phyloP scores from a whole-genome alignment of 345 rosid species.

The Brassica cretica region DNA sequence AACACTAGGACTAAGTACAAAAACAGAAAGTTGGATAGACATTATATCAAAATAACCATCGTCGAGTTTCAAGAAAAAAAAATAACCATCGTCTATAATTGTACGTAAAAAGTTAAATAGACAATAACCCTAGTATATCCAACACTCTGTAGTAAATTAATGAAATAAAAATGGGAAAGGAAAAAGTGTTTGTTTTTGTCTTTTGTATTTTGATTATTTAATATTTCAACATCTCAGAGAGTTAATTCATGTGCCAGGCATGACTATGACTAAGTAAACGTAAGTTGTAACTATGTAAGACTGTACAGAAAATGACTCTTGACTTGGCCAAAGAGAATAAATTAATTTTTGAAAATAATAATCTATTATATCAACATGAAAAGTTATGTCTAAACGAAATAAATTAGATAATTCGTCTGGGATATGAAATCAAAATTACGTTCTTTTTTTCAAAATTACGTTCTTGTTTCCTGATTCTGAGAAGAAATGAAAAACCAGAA shows the following conservation, averaged over 20 bases:
- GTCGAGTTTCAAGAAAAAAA: too few species aligned
- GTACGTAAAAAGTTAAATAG: background rate
- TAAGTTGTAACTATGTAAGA: slow-evolving; percentile 16
- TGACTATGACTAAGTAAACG: slow-evolving; percentile 23
- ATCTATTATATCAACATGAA: background rate
- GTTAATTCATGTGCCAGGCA: slow-evolving; percentile 21
- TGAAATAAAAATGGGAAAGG: background rate
- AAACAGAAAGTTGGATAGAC: background rate
- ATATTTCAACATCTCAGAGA: slow-evolving; percentile 10
- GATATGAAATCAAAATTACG: background rate
- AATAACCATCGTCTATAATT: background rate
- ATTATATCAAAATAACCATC: background rate
- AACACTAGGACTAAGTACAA: background rate
- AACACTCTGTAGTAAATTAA: background rate
- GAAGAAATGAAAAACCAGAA: background rate
- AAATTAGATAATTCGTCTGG: background rate
- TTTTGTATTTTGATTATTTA: background rate
- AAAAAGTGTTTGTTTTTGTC: background rate
- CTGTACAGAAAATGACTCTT: slow-evolving; percentile 21
- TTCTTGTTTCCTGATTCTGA: background rate
- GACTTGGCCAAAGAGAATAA: slow-evolving; percentile 22
- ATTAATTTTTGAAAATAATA: background rate
- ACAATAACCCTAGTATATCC: background rate
- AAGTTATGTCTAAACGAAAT: background rate
- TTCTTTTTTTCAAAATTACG: background rate